Evolutionary conservation across 208 protist species (phyloP).

Genomic region (Trypanosoma avium): DNA sequence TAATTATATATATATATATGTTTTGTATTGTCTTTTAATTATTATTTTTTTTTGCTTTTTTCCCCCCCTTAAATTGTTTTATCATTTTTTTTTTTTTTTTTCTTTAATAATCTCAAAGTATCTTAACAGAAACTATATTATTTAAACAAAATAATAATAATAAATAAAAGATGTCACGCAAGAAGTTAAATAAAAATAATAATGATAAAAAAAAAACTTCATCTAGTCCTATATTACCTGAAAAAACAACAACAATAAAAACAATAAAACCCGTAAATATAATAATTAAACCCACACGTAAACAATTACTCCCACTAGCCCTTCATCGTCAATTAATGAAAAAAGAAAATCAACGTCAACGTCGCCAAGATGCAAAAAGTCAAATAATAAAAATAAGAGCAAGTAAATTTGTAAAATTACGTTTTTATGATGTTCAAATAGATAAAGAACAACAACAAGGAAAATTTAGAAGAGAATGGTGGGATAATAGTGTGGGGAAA

Average conservation of each 20-base stretch:
- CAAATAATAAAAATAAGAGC: not conserved
- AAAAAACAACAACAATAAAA: too few relatives aligned
- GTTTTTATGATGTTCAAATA: not conserved
- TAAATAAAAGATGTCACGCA: too few relatives aligned
- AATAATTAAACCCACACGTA: too few relatives aligned
- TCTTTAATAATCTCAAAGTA: slow-evolving; percentile 10
- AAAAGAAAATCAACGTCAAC: not conserved
- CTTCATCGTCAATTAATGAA: too few relatives aligned
- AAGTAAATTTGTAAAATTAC: not conserved
- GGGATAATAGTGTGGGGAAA: not conserved
- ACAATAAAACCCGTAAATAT: too few relatives aligned
- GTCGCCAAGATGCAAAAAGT: not conserved
- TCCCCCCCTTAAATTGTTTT: slow-evolving; percentile 3
- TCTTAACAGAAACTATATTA: too few relatives aligned
- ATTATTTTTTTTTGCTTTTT: slow-evolving; percentile 4
- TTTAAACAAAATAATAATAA: slow-evolving; percentile 1
- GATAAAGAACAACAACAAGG: too few relatives aligned
- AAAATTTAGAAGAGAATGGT: too few relatives aligned
- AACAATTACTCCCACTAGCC: too few relatives aligned
- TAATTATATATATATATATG: slow-evolving; percentile 15
- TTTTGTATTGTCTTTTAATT: not conserved
- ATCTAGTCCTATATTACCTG: too few relatives aligned
- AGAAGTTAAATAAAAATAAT: too few relatives aligned
- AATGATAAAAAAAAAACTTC: too few relatives aligned
- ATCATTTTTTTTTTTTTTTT: slow-evolving; percentile 7